Conservation (phyloP, 2,329 filamentous ascomycete genomes). For the Fusarium scirpi region DNA sequence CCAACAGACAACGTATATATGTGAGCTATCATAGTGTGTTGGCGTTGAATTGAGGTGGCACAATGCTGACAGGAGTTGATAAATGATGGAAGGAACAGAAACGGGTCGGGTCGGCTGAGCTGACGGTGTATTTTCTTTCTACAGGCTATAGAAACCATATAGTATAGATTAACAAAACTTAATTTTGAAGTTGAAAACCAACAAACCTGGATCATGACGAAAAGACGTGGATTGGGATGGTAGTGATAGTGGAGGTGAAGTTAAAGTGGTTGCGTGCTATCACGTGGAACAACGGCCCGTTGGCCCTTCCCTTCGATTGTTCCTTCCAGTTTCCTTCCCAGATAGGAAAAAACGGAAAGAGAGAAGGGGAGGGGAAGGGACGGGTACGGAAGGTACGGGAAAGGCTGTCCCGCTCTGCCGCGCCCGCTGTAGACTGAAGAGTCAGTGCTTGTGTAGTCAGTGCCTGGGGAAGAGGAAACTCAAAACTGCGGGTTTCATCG, state of each 20-base stretch:
- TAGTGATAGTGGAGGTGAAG: neutral
- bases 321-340: constrained; percentile 25
- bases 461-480: constrained; percentile 28
- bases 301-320: constrained; percentile 19
- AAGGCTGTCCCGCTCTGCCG: constrained; percentile 11
- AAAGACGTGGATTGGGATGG: neutral
- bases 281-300: constrained; percentile 39
- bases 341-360: constrained; percentile 18
- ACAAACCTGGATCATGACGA: neutral
- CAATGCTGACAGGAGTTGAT: constrained; percentile 4
- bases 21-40: constrained; percentile 26
- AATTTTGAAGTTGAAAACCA: neutral
- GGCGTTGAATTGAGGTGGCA: constrained; percentile 4
- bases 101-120: constrained; percentile 1
- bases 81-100: neutral
- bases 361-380: constrained; percentile 3
- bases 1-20: constrained; percentile 17
- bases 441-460: neutral
- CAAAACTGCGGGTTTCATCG: constrained; percentile 28
- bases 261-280: constrained; percentile 17
- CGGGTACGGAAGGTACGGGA: constrained; percentile 21
- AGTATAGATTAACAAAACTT: neutral
- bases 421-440: neutral
- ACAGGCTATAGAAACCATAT: constrained; percentile 11
- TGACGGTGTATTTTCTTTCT: neutral